Conservation (phyloP, 2,329 filamentous ascomycete genomes). For the Hypoxylon sp. region DNA sequence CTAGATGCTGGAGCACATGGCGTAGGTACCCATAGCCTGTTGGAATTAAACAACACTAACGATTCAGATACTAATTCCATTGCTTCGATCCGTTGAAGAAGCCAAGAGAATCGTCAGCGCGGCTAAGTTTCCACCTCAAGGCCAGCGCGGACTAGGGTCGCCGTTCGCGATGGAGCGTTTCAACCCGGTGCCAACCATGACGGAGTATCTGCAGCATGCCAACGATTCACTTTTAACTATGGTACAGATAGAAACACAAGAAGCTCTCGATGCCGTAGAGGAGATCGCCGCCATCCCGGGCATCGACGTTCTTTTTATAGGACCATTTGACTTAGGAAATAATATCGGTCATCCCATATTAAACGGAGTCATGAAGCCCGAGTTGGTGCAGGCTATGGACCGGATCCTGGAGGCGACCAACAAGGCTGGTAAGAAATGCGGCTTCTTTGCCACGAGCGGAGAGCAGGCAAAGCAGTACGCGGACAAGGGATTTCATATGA, state of each 20-base stretch:
- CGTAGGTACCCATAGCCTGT: slow-evolving; percentile 54
- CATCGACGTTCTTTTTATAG: slow-evolving; percentile 75
- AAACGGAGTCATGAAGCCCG: slow-evolving; percentile 70
- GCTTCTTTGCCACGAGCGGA: slow-evolving; percentile 71
- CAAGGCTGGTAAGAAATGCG: slow-evolving; percentile 76
- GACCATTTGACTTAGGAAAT: slow-evolving; percentile 76
- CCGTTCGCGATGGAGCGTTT: slow-evolving; percentile 69
- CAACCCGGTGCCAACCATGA: slow-evolving; percentile 62
- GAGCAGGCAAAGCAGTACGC: slow-evolving; percentile 69
- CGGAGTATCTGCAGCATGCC: slow-evolving; percentile 70
- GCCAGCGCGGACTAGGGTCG: slow-evolving; percentile 69
- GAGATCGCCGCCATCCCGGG: slow-evolving; percentile 73
- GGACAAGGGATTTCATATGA: slow-evolving; percentile 73
- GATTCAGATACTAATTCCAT: slow-evolving; percentile 65
- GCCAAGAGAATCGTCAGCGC: slow-evolving; percentile 65
- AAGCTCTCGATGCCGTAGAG: slow-evolving; percentile 72
- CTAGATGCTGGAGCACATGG: slow-evolving; percentile 72
- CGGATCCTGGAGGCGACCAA: slow-evolving; percentile 70
- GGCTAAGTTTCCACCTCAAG: slow-evolving; percentile 70
- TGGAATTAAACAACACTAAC: slow-evolving; percentile 21
- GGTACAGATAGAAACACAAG: slow-evolving; percentile 77
- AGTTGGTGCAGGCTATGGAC: slow-evolving; percentile 72
- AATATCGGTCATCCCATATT: slow-evolving; percentile 75
- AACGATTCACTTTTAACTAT: slow-evolving; percentile 73
- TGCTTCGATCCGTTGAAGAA: slow-evolving; percentile 69